Conservation (phyloP, 257 asterid genomes). For the Penstemon barbatus region DNA sequence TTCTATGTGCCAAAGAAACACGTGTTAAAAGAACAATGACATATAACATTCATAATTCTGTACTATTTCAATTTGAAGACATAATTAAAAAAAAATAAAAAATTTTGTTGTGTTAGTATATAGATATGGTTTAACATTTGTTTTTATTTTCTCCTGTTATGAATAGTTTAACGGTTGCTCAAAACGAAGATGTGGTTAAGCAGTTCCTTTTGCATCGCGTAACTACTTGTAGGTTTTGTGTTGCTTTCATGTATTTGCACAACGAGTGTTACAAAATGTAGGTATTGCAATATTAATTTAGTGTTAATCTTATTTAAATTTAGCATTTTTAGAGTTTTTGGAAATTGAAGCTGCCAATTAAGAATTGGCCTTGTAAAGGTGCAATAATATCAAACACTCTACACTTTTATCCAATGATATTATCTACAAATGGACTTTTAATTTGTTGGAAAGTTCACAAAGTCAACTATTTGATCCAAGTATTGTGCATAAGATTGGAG, state of each 20-base stretch:
- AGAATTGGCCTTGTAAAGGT: conserved; percentile 72
- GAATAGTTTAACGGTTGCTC: conserved; percentile 77
- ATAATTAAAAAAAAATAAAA: too few species aligned
- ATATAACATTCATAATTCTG: too few species aligned
- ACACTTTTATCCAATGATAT: conserved; percentile 75
- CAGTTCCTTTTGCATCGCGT: conserved; percentile 66
- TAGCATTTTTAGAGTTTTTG: conserved; percentile 54
- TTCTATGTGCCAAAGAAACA: too few species aligned
- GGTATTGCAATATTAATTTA: too few species aligned
- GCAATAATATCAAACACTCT: conserved; percentile 62
- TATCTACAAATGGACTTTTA: conserved; percentile 83
- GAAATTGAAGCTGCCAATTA: conserved; percentile 57
- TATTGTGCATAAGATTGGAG: conserved; percentile 7
- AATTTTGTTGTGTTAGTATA: too few species aligned
- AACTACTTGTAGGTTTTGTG: conserved; percentile 55
- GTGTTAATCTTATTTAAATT: not conserved
- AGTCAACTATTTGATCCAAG: conserved; percentile 36
- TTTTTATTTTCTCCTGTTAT: conserved; percentile 21
- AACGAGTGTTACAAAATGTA: too few species aligned
- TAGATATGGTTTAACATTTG: not conserved
- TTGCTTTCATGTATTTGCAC: not conserved
- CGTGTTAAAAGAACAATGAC: too few species aligned
- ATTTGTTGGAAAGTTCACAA: conserved; percentile 71
- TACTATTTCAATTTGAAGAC: too few species aligned
- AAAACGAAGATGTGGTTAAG: conserved; percentile 84